Evolutionary conservation across 345 rosid genomes (phyloP), one percentile per base, ranked within the genome.

Genomic region (Cardiospermum halicacabum): DNA sequence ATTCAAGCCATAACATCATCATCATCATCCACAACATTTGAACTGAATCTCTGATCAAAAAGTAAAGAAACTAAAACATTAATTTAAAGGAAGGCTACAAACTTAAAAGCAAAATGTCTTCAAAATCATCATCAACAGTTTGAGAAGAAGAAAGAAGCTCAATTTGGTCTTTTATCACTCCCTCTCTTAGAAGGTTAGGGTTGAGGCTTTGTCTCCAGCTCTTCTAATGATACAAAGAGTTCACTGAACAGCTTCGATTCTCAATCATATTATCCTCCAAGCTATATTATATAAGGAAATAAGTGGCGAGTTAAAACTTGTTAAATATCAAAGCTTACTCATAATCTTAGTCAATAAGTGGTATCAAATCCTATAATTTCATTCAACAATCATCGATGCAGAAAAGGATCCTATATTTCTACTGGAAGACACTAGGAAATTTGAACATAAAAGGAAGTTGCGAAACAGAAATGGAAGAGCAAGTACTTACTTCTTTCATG

Each of bases 1-100:
- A 53, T 60, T 74, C 75, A 73, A 62, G 71, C 66, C 72, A 72
- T 72, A 62, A 75, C 75, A 60, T 30, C 39, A 34, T 34, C 39
- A 43, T 13, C 31, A 72, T 71, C 48, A 75, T 69, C 74, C 74
- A 78, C 56, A 71, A 67, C 69, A 77, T 74, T 39, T 62, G 70
- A 34, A 5, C 39, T 34, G 39, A 34, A 34, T 34, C 39, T 71
- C 69, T 51, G 48, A 68, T 70, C 77, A 69, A 76, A 30, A 22
- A 34, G 56, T 56, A 42, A 67, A 69, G 57, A 28, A 66, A 65
- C 68, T 66, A 50, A 66, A 73, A 77, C 78, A 77, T 69, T 45
- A 80, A 70, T 50, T 60, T 27, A 65, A 67, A 30, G 32, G 63
- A 57, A 60, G 60, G 60, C 28, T 62, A 71, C 24, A 56, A 68